These are phyloP conservation scores for Terana coerulea DNA, from an alignment of 768 basidiomycete species.

Conservation along the genomic window DNA sequence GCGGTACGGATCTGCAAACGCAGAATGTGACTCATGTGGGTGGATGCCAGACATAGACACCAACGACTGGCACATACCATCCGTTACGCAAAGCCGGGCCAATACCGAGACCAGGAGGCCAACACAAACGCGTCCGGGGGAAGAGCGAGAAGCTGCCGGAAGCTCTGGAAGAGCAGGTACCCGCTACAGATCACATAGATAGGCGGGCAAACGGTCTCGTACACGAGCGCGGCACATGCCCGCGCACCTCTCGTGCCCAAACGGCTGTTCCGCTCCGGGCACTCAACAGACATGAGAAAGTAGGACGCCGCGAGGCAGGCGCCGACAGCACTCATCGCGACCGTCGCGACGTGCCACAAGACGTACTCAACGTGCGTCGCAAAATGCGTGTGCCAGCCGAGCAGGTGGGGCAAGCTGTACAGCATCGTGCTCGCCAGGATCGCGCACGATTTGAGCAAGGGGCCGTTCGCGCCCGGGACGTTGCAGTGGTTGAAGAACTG, in stretches of 20 bases:
- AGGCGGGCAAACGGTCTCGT: not conserved
- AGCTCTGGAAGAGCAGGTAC: not conserved
- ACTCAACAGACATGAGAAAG: no score
- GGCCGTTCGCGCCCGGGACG: not conserved
- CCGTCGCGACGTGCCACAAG: not conserved
- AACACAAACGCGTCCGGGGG: not conserved
- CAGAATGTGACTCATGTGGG: no score
- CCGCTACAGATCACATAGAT: not conserved
- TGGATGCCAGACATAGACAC: no score
- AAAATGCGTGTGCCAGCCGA: not conserved
- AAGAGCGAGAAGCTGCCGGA: not conserved
- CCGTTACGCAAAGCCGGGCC: not conserved
- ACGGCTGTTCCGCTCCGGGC: no score
- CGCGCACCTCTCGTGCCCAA: no score
- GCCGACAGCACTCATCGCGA: not conserved
- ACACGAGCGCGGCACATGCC: no score
- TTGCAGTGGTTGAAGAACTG: not conserved
- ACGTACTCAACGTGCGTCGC: not conserved
- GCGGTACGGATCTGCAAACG: no score
- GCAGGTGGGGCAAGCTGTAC: not conserved
- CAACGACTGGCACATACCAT: no score
- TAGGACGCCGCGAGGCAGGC: not conserved
- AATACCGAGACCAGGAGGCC: not conserved
- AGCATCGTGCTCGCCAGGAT: not conserved
- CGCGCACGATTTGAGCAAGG: no score